These are phyloP conservation scores for Onygena corvina DNA, from an alignment of 2,329 filamentous ascomycete genomes.

Conservation along the genomic window DNA sequence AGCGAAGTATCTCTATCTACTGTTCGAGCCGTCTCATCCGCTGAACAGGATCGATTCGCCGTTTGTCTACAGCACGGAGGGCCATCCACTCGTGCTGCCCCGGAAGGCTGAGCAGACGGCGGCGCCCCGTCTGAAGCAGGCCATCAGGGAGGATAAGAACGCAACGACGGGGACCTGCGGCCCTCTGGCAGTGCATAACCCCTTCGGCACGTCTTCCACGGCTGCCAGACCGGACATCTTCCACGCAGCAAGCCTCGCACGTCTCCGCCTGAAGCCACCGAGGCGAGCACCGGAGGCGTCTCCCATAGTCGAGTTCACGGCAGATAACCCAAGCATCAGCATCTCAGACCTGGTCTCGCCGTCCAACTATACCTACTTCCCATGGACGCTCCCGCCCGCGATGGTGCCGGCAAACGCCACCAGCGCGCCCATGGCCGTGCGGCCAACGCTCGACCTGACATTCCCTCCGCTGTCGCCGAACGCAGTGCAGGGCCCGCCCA, in stretches of 20 bases:
- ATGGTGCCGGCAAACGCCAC: constrained; percentile 65
- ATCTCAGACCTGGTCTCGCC: constrained; percentile 46
- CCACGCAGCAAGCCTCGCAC: constrained; percentile 74
- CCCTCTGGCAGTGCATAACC: constrained; percentile 44
- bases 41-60: constrained; percentile 76
- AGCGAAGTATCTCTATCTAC: constrained; percentile 84
- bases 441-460: constrained; percentile 58
- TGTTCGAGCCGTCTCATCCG: constrained; percentile 77
- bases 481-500: constrained; percentile 35
- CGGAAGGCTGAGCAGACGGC: constrained; percentile 15
- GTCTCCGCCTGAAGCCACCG: constrained; percentile 61
- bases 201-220: constrained; percentile 64
- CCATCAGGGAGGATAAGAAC: constrained; percentile 8
- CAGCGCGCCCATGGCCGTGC: constrained; percentile 60
- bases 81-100: constrained; percentile 81
- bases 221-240: constrained; percentile 73
- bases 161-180: constrained; percentile 50
- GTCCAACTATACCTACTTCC: constrained; percentile 74
- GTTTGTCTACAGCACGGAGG: constrained; percentile 92
- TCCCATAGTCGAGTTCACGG: constrained; percentile 43
- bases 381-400: constrained; percentile 74
- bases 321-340: constrained; percentile 44
- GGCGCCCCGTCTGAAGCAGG: constrained; percentile 17
- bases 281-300: constrained; percentile 47
- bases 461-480: constrained; percentile 47